phyloP scores from a whole-genome alignment of 2,329 filamentous ascomycete species.

The Claviceps sp. region DNA sequence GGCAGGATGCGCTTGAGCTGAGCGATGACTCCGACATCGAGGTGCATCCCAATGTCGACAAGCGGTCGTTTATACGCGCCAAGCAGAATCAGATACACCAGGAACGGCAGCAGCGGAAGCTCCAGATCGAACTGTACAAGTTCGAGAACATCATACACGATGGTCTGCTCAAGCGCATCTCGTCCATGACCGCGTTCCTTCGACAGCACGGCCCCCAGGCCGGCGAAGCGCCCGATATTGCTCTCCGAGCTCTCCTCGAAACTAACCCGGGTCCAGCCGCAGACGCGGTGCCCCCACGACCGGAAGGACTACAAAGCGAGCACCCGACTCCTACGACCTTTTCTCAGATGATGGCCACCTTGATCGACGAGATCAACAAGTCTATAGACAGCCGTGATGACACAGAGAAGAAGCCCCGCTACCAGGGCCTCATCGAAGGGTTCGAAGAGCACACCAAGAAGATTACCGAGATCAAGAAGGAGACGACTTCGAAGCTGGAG shows the following conservation, averaged over 20 bases:
- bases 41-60: constrained; percentile 98
- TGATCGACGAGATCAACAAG: constrained; percentile 85
- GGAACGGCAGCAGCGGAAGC: constrained; percentile 71
- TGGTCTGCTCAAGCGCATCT: constrained; percentile 74
- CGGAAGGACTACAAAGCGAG: constrained; percentile 65
- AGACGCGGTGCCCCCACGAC: constrained; percentile 59
- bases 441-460: constrained; percentile 65
- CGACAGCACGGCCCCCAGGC: constrained; percentile 59
- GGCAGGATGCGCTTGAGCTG: constrained; percentile 77
- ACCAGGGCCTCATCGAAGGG: constrained; percentile 64
- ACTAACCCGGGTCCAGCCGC: constrained; percentile 59
- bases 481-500: constrained; percentile 60
- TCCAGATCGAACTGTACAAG: constrained; percentile 80
- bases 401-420: constrained; percentile 43
- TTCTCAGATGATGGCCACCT: constrained; percentile 95
- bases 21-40: constrained; percentile 97
- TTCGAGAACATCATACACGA: constrained; percentile 92
- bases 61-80: constrained; percentile 92
- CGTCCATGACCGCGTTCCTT: constrained; percentile 60
- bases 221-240: constrained; percentile 53
- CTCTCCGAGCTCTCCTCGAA: constrained; percentile 84
- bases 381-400: constrained; percentile 69
- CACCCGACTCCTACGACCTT: constrained; percentile 69
- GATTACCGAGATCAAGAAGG: constrained; percentile 62
- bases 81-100: constrained; percentile 97